Percentiles rank a stretch among this genome's conserved stretches.
Evolutionary conservation across 2,329 filamentous ascomycete species (phyloP).

Genomic region (Alternaria sp.): DNA sequence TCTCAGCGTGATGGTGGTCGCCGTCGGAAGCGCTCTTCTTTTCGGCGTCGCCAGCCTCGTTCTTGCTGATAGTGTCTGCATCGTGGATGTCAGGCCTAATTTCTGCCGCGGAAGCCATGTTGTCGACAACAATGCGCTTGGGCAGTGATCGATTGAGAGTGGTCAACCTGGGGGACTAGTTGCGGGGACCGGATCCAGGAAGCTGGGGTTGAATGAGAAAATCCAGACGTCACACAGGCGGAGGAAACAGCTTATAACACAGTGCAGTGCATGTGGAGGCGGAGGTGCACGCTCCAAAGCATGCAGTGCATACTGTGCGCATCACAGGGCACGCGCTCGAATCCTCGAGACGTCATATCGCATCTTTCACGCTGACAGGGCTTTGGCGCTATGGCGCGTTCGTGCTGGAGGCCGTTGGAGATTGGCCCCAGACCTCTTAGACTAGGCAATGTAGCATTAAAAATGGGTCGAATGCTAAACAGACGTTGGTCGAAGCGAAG

Average conservation of each 20-base stretch:
- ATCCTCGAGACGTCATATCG: conserved; percentile 24
- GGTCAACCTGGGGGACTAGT: background rate
- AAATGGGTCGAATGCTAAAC: conserved; percentile 22
- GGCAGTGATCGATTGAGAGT: background rate
- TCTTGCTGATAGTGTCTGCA: conserved; percentile 21
- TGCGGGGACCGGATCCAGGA: conserved; percentile 2
- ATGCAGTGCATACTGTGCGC: conserved; percentile 11
- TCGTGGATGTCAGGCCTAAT: conserved; percentile 27
- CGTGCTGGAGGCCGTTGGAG: conserved; percentile 11
- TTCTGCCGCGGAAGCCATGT: conserved; percentile 29
- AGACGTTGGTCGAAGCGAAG: conserved; percentile 11
- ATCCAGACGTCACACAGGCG: conserved; percentile 8
- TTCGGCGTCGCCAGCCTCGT: conserved; percentile 27
- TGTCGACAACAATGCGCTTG: conserved; percentile 7
- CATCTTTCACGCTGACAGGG: conserved; percentile 15
- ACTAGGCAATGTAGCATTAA: conserved; percentile 18
- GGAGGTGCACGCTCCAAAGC: background rate
- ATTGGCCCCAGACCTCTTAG: conserved; percentile 15
- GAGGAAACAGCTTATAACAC: conserved; percentile 10
- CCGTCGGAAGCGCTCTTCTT: conserved; percentile 36
- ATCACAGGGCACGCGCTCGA: conserved; percentile 16
- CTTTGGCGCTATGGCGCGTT: conserved; percentile 20
- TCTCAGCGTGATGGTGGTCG: conserved; percentile 28
- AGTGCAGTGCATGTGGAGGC: conserved; percentile 3
- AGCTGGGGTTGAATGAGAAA: conserved; percentile 5